These are phyloP conservation scores for Hypoxylon perforatum DNA, from an alignment of 495 filamentous ascomycete genomes.

Conservation along the genomic window DNA sequence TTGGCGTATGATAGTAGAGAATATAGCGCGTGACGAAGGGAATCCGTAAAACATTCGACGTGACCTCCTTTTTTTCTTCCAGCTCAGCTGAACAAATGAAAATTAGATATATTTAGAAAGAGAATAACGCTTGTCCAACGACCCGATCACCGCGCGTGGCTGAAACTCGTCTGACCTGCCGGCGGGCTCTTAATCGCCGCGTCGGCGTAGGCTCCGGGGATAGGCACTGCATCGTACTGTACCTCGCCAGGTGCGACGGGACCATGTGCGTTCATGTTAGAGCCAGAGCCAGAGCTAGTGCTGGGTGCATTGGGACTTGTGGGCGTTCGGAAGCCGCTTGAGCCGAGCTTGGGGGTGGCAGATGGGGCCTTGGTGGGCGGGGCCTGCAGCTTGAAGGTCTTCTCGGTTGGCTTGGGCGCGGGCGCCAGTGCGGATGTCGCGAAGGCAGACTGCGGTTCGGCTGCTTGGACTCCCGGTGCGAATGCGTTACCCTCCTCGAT, in stretches of 20 bases:
- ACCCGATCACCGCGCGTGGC: slow-evolving; percentile 29
- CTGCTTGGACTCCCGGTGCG: slow-evolving; percentile 54
- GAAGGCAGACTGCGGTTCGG: slow-evolving; percentile 59
- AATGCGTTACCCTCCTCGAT: slow-evolving; percentile 56
- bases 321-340: slow-evolving; percentile 65
- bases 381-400: slow-evolving; percentile 84
- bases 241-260: slow-evolving; percentile 70
- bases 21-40: slow-evolving; percentile 1
- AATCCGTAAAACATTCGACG: slow-evolving; percentile 6
- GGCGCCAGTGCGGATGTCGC: slow-evolving; percentile 56
- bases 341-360: slow-evolving; percentile 74
- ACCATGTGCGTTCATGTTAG: slow-evolving; percentile 55
- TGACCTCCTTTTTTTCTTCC: slow-evolving; percentile 29
- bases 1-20: slow-evolving; percentile 2
- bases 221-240: slow-evolving; percentile 73
- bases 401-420: slow-evolving; percentile 53
- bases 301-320: slow-evolving; percentile 40
- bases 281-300: slow-evolving; percentile 32
- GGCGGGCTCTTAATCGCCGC: slow-evolving; percentile 58
- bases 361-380: slow-evolving; percentile 81
- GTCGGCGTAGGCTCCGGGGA: slow-evolving; percentile 70
- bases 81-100: slow-evolving; percentile 50
- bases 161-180: slow-evolving; percentile 53
- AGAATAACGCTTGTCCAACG: slow-evolving; percentile 6
- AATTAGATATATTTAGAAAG: slow-evolving; percentile 39